Evolutionary conservation across 345 rosid species (phyloP).

Genomic region (Cardamine occulta): DNA sequence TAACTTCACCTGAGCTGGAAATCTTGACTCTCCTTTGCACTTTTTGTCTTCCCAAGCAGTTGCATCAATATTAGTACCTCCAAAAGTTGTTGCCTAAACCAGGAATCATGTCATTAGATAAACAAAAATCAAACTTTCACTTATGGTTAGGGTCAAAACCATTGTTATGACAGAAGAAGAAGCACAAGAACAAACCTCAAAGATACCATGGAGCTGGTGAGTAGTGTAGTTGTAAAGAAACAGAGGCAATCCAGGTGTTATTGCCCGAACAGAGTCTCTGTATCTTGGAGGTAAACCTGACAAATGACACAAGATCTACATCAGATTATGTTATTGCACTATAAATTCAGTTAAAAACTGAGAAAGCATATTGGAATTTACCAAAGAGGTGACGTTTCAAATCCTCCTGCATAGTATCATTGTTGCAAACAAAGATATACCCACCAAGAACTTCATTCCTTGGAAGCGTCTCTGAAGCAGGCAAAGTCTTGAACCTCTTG

Average conservation of each 20-base stretch:
- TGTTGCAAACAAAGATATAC: conserved; percentile 96
- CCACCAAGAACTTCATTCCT: conserved; percentile 98
- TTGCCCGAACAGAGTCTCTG: conserved; percentile 95
- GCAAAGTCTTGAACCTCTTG: conserved; percentile 72
- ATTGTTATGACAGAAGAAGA: conserved; percentile 8
- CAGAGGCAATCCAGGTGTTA: conserved; percentile 95
- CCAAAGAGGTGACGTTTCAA: conserved; percentile 93
- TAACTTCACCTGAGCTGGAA: conserved; percentile 96
- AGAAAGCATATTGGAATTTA: conserved; percentile 35
- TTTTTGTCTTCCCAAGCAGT: conserved; percentile 99
- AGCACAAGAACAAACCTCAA: conserved; percentile 68
- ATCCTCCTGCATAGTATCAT: conserved; percentile 99
- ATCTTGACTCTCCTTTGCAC: conserved; percentile 97
- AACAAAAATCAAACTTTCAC: not conserved
- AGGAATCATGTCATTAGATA: not conserved
- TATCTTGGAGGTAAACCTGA: conserved; percentile 97
- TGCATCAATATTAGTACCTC: conserved; percentile 96
- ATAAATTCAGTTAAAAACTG: not conserved
- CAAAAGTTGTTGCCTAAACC: conserved; percentile 86
- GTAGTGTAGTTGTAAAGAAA: conserved; percentile 98
- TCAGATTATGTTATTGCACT: not conserved
- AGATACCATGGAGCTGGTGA: conserved; percentile 97
- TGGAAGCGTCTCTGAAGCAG: conserved; percentile 91
- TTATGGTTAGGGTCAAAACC: not conserved
- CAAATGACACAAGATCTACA: conserved; percentile 9